Base-by-base conservation (phyloP, 1,284 basidiomycete species). In the Moesziomyces globuligerus region DNA sequence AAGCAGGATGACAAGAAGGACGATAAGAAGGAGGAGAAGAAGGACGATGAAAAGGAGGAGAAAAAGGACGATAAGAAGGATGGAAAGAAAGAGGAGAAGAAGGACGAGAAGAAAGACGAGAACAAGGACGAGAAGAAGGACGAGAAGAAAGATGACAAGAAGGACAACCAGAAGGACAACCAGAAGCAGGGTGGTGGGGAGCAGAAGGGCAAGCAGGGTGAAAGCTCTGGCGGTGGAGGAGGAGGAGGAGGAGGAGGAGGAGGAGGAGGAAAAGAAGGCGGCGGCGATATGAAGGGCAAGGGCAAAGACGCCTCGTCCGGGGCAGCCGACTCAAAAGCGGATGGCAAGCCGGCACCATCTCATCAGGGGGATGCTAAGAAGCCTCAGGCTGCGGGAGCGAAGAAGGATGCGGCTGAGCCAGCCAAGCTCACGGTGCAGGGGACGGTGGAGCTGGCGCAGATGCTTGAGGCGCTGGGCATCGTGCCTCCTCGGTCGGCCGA, bases 381-480 rank as follows among this genome's bases (percentile, higher is more conserved):
- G 4, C 17, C 40, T 21, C 47, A 29, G 28, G 34, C 46, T 4
- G 26, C 37, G 6, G 26, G 29, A 32, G 39, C 44, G 15, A 47
- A 55, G 7, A 48, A 52, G n/a, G 47, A 54, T 15, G 34, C 48
- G 18, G 8, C 41, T 4, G 46, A 38, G 6, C 8, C 49, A 13
- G 24, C 36, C 1, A 56, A 52, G 23, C 42, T 64, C 0, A 48
- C 61, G 9, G 15, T 64, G 11, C 54, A 64, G 7, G 49, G 61
- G 4, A 57, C 50, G 8, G 41, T 53, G 10, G 61, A 64, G 42
- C 26, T 64, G 8, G 40, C 25, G 0, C 49, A 57, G n/a, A 43
- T 57, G 17, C 18, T 64, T 29, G 39, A 64, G n/a, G 61, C 50
- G 28, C 54, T 64, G 11, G 49, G 49, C 6, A 46, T 64, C 0